Evolutionary conservation across 176 grass and related monocot species (phyloP).

Genomic region (Pontederia paniculata): DNA sequence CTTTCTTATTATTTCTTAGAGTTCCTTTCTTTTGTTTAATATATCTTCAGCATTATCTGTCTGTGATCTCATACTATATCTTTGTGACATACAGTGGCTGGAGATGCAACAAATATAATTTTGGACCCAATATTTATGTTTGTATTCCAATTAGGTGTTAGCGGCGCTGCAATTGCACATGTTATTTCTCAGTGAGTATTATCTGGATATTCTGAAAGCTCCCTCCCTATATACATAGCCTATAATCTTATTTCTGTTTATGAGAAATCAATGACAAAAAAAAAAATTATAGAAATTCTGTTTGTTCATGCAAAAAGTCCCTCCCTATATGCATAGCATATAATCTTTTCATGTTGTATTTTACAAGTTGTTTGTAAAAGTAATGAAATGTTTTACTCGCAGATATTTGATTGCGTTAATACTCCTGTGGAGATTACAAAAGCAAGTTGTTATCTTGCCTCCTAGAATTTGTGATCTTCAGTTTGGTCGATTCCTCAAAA

Average conservation of each 20-base stretch:
- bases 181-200: conserved; percentile 91
- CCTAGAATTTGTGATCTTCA: conserved; percentile 48
- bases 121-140: conserved; percentile 96
- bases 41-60: no score
- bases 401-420: conserved; percentile 76
- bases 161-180: conserved; percentile 91
- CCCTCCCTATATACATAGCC: not conserved
- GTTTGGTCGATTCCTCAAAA: conserved; percentile 66
- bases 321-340: no score
- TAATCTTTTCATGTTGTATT: conserved; percentile 20
- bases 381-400: conserved; percentile 21
- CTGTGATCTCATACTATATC: not conserved
- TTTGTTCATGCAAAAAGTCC: conserved; percentile 1
- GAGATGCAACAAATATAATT: conserved; percentile 71
- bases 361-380: conserved; percentile 13
- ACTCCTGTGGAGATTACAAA: conserved; percentile 51
- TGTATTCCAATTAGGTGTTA: conserved; percentile 65
- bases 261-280: not conserved
- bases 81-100: conserved; percentile 38
- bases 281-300: not conserved
- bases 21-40: no score
- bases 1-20: no score
- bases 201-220: not conserved
- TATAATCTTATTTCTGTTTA: not conserved
- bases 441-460: conserved; percentile 48